phyloP scores from a whole-genome alignment of 176 grass and related monocot genomes.

The Coix lacrymajobi region DNA sequence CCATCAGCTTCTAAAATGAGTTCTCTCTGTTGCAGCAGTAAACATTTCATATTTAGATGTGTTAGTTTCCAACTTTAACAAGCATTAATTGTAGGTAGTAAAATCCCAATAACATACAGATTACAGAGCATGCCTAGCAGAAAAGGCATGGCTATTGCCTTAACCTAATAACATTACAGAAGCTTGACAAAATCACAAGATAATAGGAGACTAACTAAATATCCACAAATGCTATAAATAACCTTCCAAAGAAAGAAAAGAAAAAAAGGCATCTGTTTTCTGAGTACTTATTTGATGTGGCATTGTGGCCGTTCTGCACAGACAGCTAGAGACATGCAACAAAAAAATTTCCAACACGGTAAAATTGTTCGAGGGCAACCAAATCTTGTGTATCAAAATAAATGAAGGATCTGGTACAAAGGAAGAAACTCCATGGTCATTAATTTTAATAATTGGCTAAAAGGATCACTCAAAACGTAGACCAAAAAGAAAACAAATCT shows the following conservation, averaged over 20 bases:
- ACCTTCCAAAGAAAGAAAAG: not conserved
- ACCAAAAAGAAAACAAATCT: not conserved
- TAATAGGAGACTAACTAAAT: not conserved
- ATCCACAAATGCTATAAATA: not conserved
- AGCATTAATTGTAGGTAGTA: not conserved
- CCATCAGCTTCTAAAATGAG: not conserved
- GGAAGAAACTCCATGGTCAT: not conserved
- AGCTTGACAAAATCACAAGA: not conserved
- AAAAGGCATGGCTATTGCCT: not conserved
- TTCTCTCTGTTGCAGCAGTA: not conserved
- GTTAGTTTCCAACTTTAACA: slow-evolving; percentile 6
- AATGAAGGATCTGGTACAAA: not conserved
- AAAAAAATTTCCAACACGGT: not conserved
- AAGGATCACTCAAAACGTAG: not conserved
- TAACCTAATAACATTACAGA: slow-evolving; percentile 2
- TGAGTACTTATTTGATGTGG: not conserved
- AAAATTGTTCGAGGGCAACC: not conserved
- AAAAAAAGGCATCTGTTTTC: not conserved
- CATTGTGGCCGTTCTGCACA: not conserved
- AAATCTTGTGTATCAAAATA: not conserved
- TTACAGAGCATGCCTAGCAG: not conserved
- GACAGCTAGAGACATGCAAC: not conserved
- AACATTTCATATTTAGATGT: not conserved
- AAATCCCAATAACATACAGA: not conserved
- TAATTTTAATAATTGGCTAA: not conserved